Evolutionary conservation across 2,329 filamentous ascomycete genomes (phyloP), one percentile per base, ranked within the genome.

Genomic region (Fusarium sp.): DNA sequence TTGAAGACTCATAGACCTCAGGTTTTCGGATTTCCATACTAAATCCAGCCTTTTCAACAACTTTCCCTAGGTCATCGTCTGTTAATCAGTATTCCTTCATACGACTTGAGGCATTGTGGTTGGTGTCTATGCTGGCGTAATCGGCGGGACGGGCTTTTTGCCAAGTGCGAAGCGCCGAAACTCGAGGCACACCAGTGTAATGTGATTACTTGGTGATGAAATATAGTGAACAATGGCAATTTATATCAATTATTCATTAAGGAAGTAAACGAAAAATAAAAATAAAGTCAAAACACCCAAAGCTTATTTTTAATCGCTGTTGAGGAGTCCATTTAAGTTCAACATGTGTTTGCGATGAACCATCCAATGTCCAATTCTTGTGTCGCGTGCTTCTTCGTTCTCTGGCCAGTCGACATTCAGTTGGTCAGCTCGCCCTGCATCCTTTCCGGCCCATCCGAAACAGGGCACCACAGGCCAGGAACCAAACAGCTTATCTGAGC

Each of bases 361-460:
- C 13, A 27, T n/a, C 50, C 67, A 73, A 67, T 42, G n/a, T 20
- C 40, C 40, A 42, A 42, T 42, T 71, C 54, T 42, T 59, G 22
- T 77, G 73, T 77, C 71, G 75, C 58, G 72, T 75, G 69, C 58
- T 59, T 60, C 34, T 22, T 65, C 16, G 31, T 38, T 60, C 67
- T 52, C 69, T 64, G 66, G 57, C 67, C 66, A 73, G 69, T 77
- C 73, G 66, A 72, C 60, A 69, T 64, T 60, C 64, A 68, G 56
- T 74, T 76, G 71, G 64, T 73, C 71, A 68, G 67, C 61, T 68
- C 66, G 58, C 70, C 75, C 69, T 76, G 68, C 75, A 67, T 66
- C 38, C 57, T 56, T 69, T 62, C 75, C 75, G 75, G 75, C 64
- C 69, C 60, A 71, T 67, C 75, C 75, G 75, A 72, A 69, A 69